These are phyloP conservation scores for Lepidium africanum DNA, from an alignment of 345 rosid genomes.

Conservation along the genomic window DNA sequence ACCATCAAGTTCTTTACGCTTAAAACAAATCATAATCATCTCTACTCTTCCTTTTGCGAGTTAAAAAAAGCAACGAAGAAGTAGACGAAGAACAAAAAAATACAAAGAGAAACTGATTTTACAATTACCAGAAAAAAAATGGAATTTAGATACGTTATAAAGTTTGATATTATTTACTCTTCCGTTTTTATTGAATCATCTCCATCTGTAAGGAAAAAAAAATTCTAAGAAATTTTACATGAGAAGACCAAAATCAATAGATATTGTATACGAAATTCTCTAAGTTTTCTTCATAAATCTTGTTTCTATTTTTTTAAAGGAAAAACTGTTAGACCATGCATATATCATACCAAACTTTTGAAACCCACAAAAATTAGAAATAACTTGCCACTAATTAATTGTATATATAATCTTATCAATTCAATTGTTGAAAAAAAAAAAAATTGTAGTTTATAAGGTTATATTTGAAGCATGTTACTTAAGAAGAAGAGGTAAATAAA, in stretches of 20 bases:
- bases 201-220: neutral
- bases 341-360: no score
- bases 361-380: no score
- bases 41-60: constrained; percentile 2
- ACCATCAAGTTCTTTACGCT: neutral
- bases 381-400: no score
- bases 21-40: neutral
- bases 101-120: constrained; percentile 16
- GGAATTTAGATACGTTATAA: neutral
- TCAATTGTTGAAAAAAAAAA: no score
- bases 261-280: neutral
- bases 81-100: neutral
- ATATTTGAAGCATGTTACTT: neutral
- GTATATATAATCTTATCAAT: no score
- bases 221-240: neutral
- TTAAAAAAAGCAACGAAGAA: neutral
- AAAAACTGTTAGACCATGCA: no score
- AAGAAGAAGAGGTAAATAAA: neutral
- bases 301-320: no score
- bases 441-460: no score
- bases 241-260: neutral
- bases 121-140: neutral
- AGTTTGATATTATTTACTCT: neutral
- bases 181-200: constrained; percentile 17
- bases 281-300: no score